A percentile compares a stretch with the other conserved stretches of the same genome.
These are phyloP conservation scores for Monosporascus sp. DNA, from an alignment of 2,329 filamentous ascomycete genomes.

Conservation along the genomic window DNA sequence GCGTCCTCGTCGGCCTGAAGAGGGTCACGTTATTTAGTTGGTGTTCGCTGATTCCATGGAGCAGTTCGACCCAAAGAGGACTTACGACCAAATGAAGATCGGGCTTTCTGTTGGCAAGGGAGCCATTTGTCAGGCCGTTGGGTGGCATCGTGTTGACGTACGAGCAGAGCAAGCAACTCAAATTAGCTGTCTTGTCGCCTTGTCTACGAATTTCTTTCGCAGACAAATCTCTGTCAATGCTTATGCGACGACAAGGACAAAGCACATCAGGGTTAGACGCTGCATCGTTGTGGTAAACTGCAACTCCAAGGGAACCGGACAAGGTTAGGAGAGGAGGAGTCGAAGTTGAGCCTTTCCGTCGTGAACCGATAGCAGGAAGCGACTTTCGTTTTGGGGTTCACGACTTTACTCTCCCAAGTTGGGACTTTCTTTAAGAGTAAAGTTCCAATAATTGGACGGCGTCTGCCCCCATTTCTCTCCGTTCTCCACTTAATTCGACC, in stretches of 20 bases:
- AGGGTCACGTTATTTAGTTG: constrained; percentile 20
- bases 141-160: constrained; percentile 21
- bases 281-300: background rate
- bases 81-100: constrained; percentile 46
- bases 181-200: too few species aligned
- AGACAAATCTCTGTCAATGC: background rate
- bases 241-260: background rate
- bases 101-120: constrained; percentile 30
- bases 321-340: background rate
- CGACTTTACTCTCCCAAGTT: background rate
- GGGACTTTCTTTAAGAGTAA: background rate
- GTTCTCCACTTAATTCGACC: background rate
- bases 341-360: too few species aligned
- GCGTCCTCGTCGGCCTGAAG: constrained; percentile 77
- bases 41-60: background rate
- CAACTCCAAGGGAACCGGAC: background rate
- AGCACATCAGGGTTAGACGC: background rate
- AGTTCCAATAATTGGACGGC: background rate
- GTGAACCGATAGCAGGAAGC: background rate
- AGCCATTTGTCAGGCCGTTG: constrained; percentile 26
- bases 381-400: background rate
- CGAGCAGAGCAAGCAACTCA: too few species aligned
- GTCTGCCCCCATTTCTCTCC: background rate
- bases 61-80: background rate
- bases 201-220: background rate